These are phyloP conservation scores for Xylaria sp. DNA, from an alignment of 2,329 filamentous ascomycete species.

Conservation along the genomic window DNA sequence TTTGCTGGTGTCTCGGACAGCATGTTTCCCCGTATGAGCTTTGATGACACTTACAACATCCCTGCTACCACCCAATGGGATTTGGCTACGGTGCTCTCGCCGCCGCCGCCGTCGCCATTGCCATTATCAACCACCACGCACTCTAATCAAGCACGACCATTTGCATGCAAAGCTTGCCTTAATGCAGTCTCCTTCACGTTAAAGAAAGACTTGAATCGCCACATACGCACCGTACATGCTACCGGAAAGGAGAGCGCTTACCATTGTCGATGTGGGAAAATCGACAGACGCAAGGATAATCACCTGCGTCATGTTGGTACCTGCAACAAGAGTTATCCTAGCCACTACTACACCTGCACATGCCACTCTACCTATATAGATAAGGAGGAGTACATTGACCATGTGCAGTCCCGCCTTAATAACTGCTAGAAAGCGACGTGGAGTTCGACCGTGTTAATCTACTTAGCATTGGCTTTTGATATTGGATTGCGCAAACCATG, in stretches of 20 bases:
- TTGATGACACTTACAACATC: neutral
- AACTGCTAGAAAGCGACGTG: neutral
- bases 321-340: neutral
- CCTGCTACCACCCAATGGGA: neutral
- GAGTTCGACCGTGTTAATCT: neutral
- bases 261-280: neutral
- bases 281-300: neutral
- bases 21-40: neutral
- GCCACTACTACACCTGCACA: neutral
- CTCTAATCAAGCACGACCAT: neutral
- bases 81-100: neutral
- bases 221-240: conserved; percentile 8
- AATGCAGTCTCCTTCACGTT: neutral
- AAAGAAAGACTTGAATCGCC: conserved; percentile 6
- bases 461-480: too few relatives aligned
- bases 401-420: neutral
- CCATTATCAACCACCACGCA: neutral
- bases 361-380: neutral
- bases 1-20: neutral
- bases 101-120: neutral
- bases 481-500: too few relatives aligned
- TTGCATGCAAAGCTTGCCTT: neutral
- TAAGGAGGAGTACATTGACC: neutral
- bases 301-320: neutral
- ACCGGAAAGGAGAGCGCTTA: neutral